Evolutionary conservation across 2,329 filamentous ascomycete species (phyloP), one percentile per base, ranked within the genome.

Genomic region (Orbilia ellipsospora): DNA sequence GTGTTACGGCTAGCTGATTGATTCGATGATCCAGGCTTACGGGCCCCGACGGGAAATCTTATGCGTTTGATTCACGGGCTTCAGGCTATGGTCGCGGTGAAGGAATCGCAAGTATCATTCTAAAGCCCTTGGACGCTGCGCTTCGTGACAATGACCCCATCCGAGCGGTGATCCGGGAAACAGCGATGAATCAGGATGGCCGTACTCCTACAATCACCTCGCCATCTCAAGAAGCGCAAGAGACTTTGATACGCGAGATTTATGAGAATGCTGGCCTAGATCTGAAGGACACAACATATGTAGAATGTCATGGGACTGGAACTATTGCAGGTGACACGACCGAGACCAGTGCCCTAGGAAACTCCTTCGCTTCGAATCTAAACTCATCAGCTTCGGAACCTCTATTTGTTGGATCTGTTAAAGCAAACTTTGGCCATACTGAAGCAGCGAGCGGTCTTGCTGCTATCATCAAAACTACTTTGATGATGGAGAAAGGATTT

Each of bases 1-100:
- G n/a, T n/a, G n/a, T n/a, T n/a, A n/a, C n/a, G 15, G 87, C 89
- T 61, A 89, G 87, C 0, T 87, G 86, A 28, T 55, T 18, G 3
- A 6, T 4, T 4, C 26, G 26, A 15, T n/a, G n/a, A n/a, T n/a
- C 26, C 12, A 28, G 13, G 23, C 5, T 69, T 31, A 15, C 10
- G 31, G 15, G 36, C 61, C 18, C 15, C 54, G 51, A n/a, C 40
- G 50, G 40, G 31, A 16, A 16, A 12, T 51, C 4, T 12, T 4
- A 45, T 13, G 13, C 50, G 3, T 70, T 70, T 44, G 66, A 62
- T 26, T 18, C 50, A 6, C 40, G 36, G 8, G 57, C 57, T 2
- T 86, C 87, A 70, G 90, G 90, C 0, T 91, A 90, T 78, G 88
- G 86, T 0, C 84, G 89, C 28, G 89, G 88, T 0, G 89, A 91